These are phyloP conservation scores for Scedosporium boydii DNA, from an alignment of 2,329 filamentous ascomycete genomes.

Conservation along the genomic window DNA sequence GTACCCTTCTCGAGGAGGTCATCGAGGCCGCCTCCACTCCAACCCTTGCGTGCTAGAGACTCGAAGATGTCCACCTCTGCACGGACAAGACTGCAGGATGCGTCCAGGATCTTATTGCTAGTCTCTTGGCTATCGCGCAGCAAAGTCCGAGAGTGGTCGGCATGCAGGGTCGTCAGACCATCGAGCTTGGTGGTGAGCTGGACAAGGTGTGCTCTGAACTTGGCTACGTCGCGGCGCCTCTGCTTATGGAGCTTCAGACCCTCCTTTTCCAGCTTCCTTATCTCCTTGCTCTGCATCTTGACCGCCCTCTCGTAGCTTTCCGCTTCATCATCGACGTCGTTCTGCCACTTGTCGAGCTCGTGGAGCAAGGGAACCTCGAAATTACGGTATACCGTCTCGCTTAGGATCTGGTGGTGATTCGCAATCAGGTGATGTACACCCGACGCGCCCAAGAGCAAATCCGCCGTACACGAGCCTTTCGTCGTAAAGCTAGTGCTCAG, in stretches of 20 bases:
- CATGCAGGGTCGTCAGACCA: conserved; percentile 51
- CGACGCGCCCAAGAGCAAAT: conserved; percentile 50
- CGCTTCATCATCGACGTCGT: conserved; percentile 55
- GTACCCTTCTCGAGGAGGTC: conserved; percentile 55
- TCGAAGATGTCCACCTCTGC: conserved; percentile 65
- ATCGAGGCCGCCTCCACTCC: conserved; percentile 57
- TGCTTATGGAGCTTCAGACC: conserved; percentile 53
- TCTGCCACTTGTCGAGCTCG: conserved; percentile 57
- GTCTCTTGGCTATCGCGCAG: conserved; percentile 57
- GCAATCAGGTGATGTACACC: conserved; percentile 59
- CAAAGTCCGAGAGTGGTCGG: conserved; percentile 48
- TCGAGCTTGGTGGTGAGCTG: conserved; percentile 53
- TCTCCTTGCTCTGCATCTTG: conserved; percentile 47
- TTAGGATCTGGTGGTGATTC: conserved; percentile 62
- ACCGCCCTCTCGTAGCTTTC: conserved; percentile 48
- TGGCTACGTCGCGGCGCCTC: conserved; percentile 48
- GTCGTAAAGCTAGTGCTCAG: conserved; percentile 39
- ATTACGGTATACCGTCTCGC: conserved; percentile 57
- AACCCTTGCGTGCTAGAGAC: conserved; percentile 55
- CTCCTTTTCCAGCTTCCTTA: conserved; percentile 55
- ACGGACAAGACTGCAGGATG: conserved; percentile 54
- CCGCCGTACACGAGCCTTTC: conserved; percentile 47
- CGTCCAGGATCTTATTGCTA: conserved; percentile 52
- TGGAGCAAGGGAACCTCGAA: conserved; percentile 63
- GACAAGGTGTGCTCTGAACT: conserved; percentile 54